A percentile compares a stretch with the other conserved stretches of the same genome.
These are phyloP conservation scores for Colletotrichum kahawae DNA, from an alignment of 2,329 filamentous ascomycete genomes.

Conservation along the genomic window DNA sequence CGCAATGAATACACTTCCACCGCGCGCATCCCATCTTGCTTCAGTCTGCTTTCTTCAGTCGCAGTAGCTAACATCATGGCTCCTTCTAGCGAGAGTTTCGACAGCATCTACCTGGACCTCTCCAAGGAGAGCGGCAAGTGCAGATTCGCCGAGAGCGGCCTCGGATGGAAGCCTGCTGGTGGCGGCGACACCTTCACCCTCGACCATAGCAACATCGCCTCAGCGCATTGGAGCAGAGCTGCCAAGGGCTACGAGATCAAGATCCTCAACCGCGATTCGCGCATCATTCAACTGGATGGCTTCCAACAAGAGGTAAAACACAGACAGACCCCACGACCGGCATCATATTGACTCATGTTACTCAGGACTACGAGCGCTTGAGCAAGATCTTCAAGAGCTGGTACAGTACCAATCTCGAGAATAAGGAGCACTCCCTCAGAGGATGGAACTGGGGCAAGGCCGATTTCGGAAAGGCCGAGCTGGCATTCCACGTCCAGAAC, in stretches of 20 bases:
- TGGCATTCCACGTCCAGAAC: slow-evolving; percentile 96
- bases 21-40: background rate
- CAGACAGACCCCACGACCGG: background rate
- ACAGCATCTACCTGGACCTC: slow-evolving; percentile 95
- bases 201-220: slow-evolving; percentile 82
- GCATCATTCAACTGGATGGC: slow-evolving; percentile 91
- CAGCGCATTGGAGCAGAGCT: slow-evolving; percentile 93
- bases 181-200: slow-evolving; percentile 94
- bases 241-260: slow-evolving; percentile 93
- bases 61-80: slow-evolving; percentile 2
- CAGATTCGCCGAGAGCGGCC: slow-evolving; percentile 90
- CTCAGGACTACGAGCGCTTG: slow-evolving; percentile 86
- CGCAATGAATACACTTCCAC: background rate
- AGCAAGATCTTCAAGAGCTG: slow-evolving; percentile 96
- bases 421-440: slow-evolving; percentile 89
- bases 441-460: slow-evolving; percentile 99
- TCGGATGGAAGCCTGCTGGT: slow-evolving; percentile 91
- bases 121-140: slow-evolving; percentile 93
- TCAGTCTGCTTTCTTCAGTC: background rate
- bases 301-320: slow-evolving; percentile 77
- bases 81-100: slow-evolving; percentile 79
- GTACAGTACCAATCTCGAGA: slow-evolving; percentile 93
- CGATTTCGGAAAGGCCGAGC: slow-evolving; percentile 93
- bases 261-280: slow-evolving; percentile 82
- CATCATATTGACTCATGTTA: background rate